Conservation (phyloP, 164 flowering plant genomes). For the Piper betle region DNA sequence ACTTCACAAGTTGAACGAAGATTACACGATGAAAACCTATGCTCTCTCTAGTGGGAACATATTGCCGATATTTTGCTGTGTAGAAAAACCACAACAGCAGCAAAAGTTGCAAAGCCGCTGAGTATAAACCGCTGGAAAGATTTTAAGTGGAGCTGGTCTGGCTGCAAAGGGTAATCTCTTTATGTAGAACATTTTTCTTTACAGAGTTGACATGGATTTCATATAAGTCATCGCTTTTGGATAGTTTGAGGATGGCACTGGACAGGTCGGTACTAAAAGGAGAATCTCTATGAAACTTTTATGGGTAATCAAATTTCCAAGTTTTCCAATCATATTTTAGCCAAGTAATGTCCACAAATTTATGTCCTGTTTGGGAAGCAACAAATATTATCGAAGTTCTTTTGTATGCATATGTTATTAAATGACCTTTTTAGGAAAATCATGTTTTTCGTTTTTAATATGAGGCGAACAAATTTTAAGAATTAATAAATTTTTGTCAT, state of each 20-base stretch:
- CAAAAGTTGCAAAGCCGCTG: conserved; percentile 28
- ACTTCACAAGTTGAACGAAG: conserved; percentile 8
- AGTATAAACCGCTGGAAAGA: conserved; percentile 54
- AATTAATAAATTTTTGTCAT: too few species aligned
- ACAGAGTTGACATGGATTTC: conserved; percentile 34
- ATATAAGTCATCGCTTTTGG: conserved; percentile 45
- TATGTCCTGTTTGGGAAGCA: background rate
- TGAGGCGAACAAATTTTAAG: too few species aligned
- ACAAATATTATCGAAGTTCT: too few species aligned
- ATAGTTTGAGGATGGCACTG: conserved; percentile 47
- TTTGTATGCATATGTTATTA: too few species aligned
- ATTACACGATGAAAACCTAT: conserved; percentile 8
- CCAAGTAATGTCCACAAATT: background rate
- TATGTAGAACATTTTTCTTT: conserved; percentile 23
- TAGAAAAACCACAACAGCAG: conserved; percentile 37
- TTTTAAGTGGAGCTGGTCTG: conserved; percentile 41
- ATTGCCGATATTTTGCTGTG: conserved; percentile 27
- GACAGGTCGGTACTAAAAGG: conserved; percentile 59
- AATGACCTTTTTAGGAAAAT: too few species aligned
- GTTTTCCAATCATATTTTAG: background rate
- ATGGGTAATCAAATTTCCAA: background rate
- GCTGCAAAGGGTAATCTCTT: conserved; percentile 8
- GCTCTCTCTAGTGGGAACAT: conserved; percentile 28
- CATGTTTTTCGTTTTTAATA: too few species aligned
- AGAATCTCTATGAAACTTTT: conserved; percentile 38